Base-by-base conservation (phyloP, 768 basidiomycete species). In the Naganishia vaughanmartiniae region DNA sequence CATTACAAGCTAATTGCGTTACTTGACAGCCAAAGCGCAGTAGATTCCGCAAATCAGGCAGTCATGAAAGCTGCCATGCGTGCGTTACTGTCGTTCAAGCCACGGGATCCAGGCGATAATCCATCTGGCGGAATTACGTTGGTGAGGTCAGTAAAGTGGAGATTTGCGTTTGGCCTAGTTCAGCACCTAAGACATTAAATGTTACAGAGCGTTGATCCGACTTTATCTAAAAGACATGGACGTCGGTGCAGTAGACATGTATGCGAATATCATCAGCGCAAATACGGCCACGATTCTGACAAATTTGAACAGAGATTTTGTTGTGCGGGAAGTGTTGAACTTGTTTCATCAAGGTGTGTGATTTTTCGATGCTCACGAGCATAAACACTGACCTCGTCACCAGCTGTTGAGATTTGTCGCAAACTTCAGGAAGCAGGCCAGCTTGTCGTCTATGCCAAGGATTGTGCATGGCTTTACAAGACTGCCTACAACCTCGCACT, bases 401-500 rank as follows among this genome's bases (percentile, higher is more conserved):
- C 48, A 69, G 68, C 56, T 14, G 46, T 63, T 10, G 45, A 60
- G 48, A 51, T 60, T 45, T 57, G 56, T 42, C 46, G 58, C 0
- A 51, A 58, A 14, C 55, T 69, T 24, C 34, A 51, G 14, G 24
- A 56, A 30, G 28, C 30, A 42, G 57, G 58, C 6, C 31, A 28
- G 33, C 26, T 60, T 0, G 56, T 45, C 6, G 54, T 58, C 0
- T 42, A 69, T n/a, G 17, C 45, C 31, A 69, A 69, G 46, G 68
- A 69, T 17, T 19, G 31, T 34, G 68, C 68, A 19, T 69, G 68
- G 68, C 68, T 69, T 17, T 69, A 69, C 48, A 69, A 69, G 26
- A 69, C 57, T 11, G 56, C 68, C 9, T 69, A 69, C 68, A 69
- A 69, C 36, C 56, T 51, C 28, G 45, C 24, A 5, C 48, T 69